phyloP scores from a whole-genome alignment of 2,329 filamentous ascomycete genomes.

The Aureobasidium sp. region DNA sequence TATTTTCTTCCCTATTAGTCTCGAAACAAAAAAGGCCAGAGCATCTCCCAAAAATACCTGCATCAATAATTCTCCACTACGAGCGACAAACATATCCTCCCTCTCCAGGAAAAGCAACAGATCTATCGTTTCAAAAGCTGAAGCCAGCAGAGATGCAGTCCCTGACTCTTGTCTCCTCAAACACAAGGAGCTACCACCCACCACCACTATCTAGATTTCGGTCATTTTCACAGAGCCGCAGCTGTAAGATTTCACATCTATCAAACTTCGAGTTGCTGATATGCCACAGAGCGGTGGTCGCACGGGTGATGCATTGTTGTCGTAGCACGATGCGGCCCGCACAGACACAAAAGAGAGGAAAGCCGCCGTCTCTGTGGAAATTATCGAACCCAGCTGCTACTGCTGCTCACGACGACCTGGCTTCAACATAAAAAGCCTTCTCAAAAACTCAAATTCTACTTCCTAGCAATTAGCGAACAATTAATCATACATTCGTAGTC shows the following conservation, averaged over 20 bases:
- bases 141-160: background rate
- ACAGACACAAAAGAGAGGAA: background rate
- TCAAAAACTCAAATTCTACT: background rate
- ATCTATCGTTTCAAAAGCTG: background rate
- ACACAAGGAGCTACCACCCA: background rate
- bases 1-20: background rate
- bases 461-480: background rate
- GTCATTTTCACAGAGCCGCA: background rate
- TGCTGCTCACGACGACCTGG: background rate
- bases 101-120: background rate
- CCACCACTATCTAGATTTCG: background rate
- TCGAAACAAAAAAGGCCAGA: background rate
- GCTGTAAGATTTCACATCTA: background rate
- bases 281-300: background rate
- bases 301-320: background rate
- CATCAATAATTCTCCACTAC: background rate
- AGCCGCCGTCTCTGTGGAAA: conserved; percentile 4
- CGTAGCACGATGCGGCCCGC: background rate
- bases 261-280: background rate
- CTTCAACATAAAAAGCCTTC: background rate
- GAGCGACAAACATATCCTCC: background rate
- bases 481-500: background rate
- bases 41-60: background rate
- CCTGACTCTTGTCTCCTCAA: background rate
- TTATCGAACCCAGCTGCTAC: background rate